These are phyloP conservation scores for Thielaviopsis ethacetica DNA, from an alignment of 2,329 filamentous ascomycete genomes.

Conservation along the genomic window DNA sequence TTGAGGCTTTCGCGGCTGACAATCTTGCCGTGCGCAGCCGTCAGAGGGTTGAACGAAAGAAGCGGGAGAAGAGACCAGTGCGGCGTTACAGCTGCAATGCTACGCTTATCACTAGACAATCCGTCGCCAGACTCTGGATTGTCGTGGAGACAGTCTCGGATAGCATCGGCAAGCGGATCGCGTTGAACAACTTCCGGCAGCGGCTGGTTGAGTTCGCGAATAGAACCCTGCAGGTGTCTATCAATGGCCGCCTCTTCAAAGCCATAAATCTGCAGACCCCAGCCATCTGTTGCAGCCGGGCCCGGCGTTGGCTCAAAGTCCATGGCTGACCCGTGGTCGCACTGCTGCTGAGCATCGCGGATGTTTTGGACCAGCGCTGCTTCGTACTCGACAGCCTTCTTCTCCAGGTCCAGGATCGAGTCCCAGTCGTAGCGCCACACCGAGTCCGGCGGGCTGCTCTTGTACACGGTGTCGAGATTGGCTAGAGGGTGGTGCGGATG, in stretches of 20 bases:
- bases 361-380: constrained; percentile 16
- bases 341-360: not conserved
- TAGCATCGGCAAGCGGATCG: constrained; percentile 14
- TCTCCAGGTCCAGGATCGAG: constrained; percentile 47
- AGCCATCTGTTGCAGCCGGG: constrained; percentile 2
- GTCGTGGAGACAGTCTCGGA: constrained; percentile 17
- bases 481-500: constrained; percentile 57
- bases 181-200: constrained; percentile 12
- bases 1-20: constrained; percentile 61
- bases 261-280: constrained; percentile 31
- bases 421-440: constrained; percentile 60
- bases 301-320: constrained; percentile 4
- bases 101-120: not conserved
- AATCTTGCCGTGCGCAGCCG: constrained; percentile 57
- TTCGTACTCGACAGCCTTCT: constrained; percentile 31
- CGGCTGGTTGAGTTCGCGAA: constrained; percentile 26
- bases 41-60: constrained; percentile 59
- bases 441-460: constrained; percentile 37
- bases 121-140: not conserved
- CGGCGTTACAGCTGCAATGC: constrained; percentile 24
- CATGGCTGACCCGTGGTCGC: not conserved
- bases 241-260: constrained; percentile 30
- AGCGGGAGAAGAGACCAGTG: constrained; percentile 47
- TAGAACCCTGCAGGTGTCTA: constrained; percentile 32
- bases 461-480: constrained; percentile 28